Base-by-base conservation (phyloP, 2,329 filamentous ascomycete species). In the Lojkania enalia region DNA sequence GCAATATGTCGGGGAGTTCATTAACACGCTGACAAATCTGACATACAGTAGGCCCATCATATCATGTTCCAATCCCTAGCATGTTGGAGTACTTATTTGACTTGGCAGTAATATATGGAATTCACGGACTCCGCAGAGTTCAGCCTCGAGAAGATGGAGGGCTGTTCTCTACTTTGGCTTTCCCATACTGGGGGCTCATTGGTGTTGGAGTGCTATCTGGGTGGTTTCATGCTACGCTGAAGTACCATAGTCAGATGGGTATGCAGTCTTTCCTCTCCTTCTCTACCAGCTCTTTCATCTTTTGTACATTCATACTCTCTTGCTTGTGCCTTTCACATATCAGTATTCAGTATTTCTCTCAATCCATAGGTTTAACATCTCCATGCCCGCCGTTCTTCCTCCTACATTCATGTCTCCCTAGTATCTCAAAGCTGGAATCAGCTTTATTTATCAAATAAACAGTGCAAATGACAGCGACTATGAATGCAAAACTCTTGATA, bases 11-110 rank as follows among this genome's bases (percentile, higher is more conserved):
- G 78, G 74, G 21, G 78, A 81, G 51, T 77, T 80, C 48, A 64
- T 80, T 46, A 81, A 80, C 51, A 75, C 78, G 0, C 48, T 80
- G 35, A 78, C 76, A 3, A 81, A 79, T 50, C 39, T 77, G 1
- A 70, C 70, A 4, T 80, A 78, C 50, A 63, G 76, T 79, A 66
- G 20, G 61, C 39, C 19, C 15, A 16, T 35, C 29, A 11, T 16
- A 16, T n/a, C 30, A 36, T 18, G n/a, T 20, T 42, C 12, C 13
- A 33, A 33, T 53, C 9, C 9, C 9, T 7, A 11, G 23, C n/a
- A 27, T 33, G n/a, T 36, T 20, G 33, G 21, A 5, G 9, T 36
- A 15, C 20, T 21, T 21, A 5, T 6, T 11, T 21, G 19, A 9
- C 9, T 9, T 21, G 30, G 6, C 37, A 71, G 67, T 71, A 5